Percentiles rank a stretch among this genome's conserved stretches.
These are phyloP conservation scores for Leucocoprinus leucothites DNA, from an alignment of 768 basidiomycete species.

Conservation along the genomic window DNA sequence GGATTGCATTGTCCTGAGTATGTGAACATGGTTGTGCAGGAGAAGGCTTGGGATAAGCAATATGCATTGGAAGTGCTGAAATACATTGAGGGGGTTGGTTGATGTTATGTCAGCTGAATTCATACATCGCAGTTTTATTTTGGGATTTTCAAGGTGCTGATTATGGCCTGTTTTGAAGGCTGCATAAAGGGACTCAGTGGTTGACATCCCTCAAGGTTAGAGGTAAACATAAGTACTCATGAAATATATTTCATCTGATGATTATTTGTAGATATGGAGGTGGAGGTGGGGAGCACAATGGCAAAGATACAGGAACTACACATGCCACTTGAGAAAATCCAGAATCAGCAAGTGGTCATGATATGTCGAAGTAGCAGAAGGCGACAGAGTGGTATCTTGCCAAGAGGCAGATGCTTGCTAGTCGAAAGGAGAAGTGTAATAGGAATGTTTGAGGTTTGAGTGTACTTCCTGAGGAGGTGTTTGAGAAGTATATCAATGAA, in stretches of 20 bases:
- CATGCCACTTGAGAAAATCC: no score
- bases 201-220: slow-evolving; percentile 53
- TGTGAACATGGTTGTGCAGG: slow-evolving; percentile 48
- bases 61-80: slow-evolving; percentile 54
- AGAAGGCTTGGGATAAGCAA: slow-evolving; percentile 37
- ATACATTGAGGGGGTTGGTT: slow-evolving; percentile 50
- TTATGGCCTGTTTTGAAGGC: no score
- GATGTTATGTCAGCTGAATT: slow-evolving; percentile 53
- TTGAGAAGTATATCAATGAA: slow-evolving; percentile 95
- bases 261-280: slow-evolving; percentile 56
- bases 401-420: no score
- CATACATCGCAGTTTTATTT: slow-evolving; percentile 28
- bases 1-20: no score
- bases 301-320: no score
- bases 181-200: slow-evolving; percentile 48
- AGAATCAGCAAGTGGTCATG: no score
- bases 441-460: slow-evolving; percentile 95
- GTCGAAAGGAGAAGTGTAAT: slow-evolving; percentile 91
- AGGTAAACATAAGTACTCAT: slow-evolving; percentile 30
- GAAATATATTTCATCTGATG: background rate
- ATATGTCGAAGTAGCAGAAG: no score
- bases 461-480: slow-evolving; percentile 95
- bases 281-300: slow-evolving; percentile 60
- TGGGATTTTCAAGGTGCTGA: no score
- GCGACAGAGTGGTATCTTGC: no score